Conservation (phyloP, 2,329 filamentous ascomycete genomes). For the Hymenoscyphus fructigenus region DNA sequence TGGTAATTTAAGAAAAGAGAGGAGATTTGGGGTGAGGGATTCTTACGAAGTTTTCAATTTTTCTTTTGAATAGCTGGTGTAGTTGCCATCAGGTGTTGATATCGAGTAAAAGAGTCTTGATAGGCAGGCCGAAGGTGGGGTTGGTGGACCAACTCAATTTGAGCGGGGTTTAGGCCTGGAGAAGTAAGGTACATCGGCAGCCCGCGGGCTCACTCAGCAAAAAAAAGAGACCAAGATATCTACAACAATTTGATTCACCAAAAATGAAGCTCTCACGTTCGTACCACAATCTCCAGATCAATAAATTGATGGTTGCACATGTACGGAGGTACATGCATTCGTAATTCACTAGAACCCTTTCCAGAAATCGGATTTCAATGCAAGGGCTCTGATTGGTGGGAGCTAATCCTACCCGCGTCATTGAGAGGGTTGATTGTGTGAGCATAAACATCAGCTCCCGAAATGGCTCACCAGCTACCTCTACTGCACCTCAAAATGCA, state of each 20-base stretch:
- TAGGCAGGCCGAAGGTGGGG: too few relatives aligned
- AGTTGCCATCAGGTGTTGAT: conserved; percentile 29
- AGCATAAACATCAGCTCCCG: background rate
- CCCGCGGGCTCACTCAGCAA: background rate
- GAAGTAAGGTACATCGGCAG: background rate
- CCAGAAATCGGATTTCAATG: conserved; percentile 17
- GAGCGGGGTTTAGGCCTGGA: background rate
- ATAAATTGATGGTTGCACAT: background rate
- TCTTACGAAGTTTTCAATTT: background rate
- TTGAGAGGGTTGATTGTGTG: conserved; percentile 8
- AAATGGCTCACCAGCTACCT: background rate
- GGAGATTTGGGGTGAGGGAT: background rate
- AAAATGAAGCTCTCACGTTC: background rate
- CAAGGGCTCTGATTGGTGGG: conserved; percentile 20
- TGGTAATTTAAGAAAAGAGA: background rate
- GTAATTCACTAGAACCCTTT: conserved; percentile 10
- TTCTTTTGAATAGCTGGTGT: conserved; percentile 8
- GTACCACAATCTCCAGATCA: background rate
- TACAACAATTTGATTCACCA: too few relatives aligned
- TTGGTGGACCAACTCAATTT: conserved; percentile 7
- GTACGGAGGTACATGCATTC: conserved; percentile 8
- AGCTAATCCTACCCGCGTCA: conserved; percentile 20
- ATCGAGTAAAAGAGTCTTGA: background rate
- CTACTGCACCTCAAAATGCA: background rate
- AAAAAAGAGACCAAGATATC: too few relatives aligned